Conservation (phyloP, 2,329 filamentous ascomycete species). For the Aspergillus flavus region DNA sequence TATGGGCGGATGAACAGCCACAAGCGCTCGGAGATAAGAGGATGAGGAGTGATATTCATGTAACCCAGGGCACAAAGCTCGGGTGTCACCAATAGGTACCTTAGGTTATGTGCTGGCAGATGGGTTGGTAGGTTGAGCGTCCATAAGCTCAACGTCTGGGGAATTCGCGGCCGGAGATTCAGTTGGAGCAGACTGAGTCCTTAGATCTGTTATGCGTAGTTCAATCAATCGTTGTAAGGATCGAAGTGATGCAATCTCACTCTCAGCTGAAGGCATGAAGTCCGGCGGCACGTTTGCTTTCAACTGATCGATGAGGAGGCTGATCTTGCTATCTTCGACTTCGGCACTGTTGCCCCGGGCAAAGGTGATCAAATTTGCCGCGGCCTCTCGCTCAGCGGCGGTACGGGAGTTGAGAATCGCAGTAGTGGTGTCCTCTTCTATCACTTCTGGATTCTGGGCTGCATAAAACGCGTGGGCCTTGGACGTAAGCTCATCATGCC, state of each 20-base stretch:
- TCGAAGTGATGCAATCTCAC: slow-evolving; percentile 34
- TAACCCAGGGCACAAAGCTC: not conserved
- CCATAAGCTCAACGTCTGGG: not conserved
- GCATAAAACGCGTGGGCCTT: slow-evolving; percentile 31
- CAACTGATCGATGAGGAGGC: slow-evolving; percentile 36
- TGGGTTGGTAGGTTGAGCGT: not conserved
- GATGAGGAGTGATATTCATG: not conserved
- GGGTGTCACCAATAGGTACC: not conserved
- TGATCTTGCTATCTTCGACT: slow-evolving; percentile 25
- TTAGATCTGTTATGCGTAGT: slow-evolving; percentile 31
- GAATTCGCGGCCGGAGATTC: not conserved
- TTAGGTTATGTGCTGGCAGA: not conserved
- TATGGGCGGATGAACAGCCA: too few species aligned
- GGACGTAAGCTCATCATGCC: slow-evolving; percentile 29
- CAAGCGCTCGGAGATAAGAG: not conserved
- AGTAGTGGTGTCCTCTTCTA: slow-evolving; percentile 21
- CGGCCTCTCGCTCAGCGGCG: slow-evolving; percentile 34
- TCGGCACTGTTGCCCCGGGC: slow-evolving; percentile 19
- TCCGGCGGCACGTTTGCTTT: slow-evolving; percentile 30
- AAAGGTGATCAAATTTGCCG: slow-evolving; percentile 35
- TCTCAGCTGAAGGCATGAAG: slow-evolving; percentile 27
- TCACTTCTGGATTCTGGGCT: slow-evolving; percentile 22
- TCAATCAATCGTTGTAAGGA: slow-evolving; percentile 34
- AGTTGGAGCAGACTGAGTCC: slow-evolving; percentile 6
- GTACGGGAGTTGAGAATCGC: slow-evolving; percentile 30